Conservation (phyloP, 345 rosid genomes). For the Cardamine occulta region DNA sequence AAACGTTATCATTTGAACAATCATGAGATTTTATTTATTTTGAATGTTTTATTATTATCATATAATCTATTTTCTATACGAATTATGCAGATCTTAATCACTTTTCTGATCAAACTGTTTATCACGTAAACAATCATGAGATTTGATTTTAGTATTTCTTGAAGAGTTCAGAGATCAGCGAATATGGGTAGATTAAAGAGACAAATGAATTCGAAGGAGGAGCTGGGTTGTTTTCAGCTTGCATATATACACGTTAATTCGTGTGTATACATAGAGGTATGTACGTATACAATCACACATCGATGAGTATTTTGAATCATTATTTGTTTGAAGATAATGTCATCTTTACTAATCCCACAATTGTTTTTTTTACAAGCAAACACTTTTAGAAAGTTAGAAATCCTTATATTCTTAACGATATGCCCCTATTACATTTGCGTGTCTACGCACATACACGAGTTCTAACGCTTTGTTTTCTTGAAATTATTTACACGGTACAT, state of each 20-base stretch:
- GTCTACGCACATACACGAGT: not conserved
- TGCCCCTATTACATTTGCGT: conserved; percentile 4
- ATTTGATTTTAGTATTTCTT: not conserved
- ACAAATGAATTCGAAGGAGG: not conserved
- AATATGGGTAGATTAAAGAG: not conserved
- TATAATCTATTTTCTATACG: conserved; percentile 1
- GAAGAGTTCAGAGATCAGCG: conserved; percentile 1
- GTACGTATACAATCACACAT: conserved; percentile 8
- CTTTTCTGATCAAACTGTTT: conserved; percentile 10
- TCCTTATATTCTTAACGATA: not conserved
- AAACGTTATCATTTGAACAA: not conserved
- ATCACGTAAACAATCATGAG: not conserved
- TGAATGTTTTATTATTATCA: not conserved
- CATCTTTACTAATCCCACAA: conserved; percentile 5
- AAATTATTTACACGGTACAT: not conserved
- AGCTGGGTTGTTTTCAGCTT: conserved; percentile 13
- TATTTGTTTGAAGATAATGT: conserved; percentile 3
- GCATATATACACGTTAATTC: not conserved
- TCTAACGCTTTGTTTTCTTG: not conserved
- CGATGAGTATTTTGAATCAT: not conserved
- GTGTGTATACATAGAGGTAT: conserved; percentile 13
- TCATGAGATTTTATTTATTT: not conserved
- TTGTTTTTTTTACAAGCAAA: not conserved
- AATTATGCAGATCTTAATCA: conserved; percentile 1
- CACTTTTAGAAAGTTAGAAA: not conserved